These are phyloP conservation scores for Leccinum uliginosum DNA, from an alignment of 768 basidiomycete genomes.

Conservation along the genomic window DNA sequence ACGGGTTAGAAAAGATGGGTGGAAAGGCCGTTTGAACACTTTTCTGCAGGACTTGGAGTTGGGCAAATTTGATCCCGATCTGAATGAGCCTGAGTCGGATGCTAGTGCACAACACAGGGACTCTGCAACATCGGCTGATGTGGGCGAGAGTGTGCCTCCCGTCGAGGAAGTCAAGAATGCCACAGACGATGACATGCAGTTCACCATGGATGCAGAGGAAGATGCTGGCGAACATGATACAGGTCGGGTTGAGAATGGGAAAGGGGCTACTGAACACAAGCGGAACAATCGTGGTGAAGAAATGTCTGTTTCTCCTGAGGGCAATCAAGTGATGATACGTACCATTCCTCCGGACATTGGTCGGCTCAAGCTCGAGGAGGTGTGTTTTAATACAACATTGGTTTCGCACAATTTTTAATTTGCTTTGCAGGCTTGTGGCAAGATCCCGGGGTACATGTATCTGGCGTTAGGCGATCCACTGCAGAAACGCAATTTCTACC, in stretches of 20 bases:
- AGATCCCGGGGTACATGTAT: conserved; percentile 79
- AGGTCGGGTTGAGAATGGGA: conserved; percentile 59
- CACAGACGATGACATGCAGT: conserved; percentile 73
- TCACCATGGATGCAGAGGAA: conserved; percentile 68
- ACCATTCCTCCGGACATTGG: conserved; percentile 93
- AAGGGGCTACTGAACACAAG: conserved; percentile 39
- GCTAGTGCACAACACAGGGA: conserved; percentile 52
- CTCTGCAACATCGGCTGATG: conserved; percentile 33
- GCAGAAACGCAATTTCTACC: conserved; percentile 90
- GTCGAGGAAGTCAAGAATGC: conserved; percentile 51
- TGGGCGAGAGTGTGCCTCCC: conserved; percentile 30
- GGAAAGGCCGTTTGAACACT: conserved; percentile 65
- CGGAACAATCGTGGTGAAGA: conserved; percentile 66
- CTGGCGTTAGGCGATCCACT: conserved; percentile 89
- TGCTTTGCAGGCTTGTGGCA: conserved; percentile 59
- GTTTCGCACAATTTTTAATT: conserved; percentile 4
- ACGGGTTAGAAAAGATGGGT: conserved; percentile 79
- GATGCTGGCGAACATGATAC: conserved; percentile 60
- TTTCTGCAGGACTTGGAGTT: conserved; percentile 80
- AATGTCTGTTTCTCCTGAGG: conserved; percentile 64
- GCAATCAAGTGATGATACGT: conserved; percentile 90
- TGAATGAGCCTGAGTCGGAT: conserved; percentile 57
- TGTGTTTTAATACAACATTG: conserved; percentile 31
- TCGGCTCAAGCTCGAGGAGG: conserved; percentile 85
- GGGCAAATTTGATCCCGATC: conserved; percentile 81